Conservation (phyloP, 2,329 filamentous ascomycete genomes). For the Epichloe uncinata region DNA sequence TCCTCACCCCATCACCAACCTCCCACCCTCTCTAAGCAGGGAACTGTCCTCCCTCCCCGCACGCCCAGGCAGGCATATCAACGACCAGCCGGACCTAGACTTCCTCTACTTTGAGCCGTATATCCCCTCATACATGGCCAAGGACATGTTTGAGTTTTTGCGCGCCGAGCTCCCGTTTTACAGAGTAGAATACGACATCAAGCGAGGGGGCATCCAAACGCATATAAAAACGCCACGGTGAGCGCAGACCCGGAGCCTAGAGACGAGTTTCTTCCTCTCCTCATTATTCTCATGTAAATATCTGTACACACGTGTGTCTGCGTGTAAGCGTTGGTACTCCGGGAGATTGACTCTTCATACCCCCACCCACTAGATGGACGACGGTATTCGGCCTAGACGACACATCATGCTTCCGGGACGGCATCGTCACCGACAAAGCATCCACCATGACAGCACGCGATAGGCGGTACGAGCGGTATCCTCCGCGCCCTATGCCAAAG, state of each 20-base stretch:
- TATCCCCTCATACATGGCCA: slow-evolving; percentile 41
- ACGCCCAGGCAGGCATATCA: slow-evolving; percentile 40
- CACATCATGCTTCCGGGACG: slow-evolving; percentile 44
- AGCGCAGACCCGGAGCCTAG: neutral
- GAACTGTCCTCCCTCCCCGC: slow-evolving; percentile 34
- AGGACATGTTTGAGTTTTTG: slow-evolving; percentile 55
- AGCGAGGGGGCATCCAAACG: slow-evolving; percentile 50
- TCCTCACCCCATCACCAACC: slow-evolving; percentile 34
- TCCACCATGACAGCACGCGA: slow-evolving; percentile 28
- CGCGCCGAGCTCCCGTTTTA: slow-evolving; percentile 63
- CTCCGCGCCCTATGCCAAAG: slow-evolving; percentile 55
- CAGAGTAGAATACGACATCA: slow-evolving; percentile 60
- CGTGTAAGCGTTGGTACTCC: neutral
- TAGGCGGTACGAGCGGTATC: slow-evolving; percentile 40
- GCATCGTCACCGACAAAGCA: slow-evolving; percentile 30
- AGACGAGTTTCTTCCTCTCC: too few relatives aligned
- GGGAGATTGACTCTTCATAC: neutral
- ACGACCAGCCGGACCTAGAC: slow-evolving; percentile 57
- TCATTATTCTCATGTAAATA: neutral
- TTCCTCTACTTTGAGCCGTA: slow-evolving; percentile 66
- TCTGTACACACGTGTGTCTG: neutral
- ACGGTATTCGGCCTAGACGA: slow-evolving; percentile 47
- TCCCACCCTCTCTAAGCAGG: slow-evolving; percentile 25
- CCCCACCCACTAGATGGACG: slow-evolving; percentile 24
- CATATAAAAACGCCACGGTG: slow-evolving; percentile 43